Conservation (phyloP, 1,284 basidiomycete species). For the Boletellus deceptivus region DNA sequence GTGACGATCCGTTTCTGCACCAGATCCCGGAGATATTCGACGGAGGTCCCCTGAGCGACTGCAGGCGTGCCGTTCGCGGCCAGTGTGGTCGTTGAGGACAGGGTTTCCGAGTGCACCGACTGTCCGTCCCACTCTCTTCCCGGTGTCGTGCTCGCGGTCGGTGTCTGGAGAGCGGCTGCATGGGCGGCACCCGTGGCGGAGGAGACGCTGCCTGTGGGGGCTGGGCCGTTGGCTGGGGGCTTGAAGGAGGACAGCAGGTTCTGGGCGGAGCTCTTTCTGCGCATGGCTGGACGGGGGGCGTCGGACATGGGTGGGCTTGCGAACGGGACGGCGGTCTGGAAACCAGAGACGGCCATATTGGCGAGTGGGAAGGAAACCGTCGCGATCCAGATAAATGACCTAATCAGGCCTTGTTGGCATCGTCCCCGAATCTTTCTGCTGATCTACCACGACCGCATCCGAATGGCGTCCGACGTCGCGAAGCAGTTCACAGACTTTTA, state of each 20-base stretch:
- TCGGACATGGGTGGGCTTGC: constrained; percentile 31
- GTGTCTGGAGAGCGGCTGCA: constrained; percentile 35
- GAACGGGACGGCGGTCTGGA: constrained; percentile 9
- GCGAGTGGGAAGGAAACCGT: constrained; percentile 2
- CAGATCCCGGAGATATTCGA: constrained; percentile 73
- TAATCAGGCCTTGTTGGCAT: constrained; percentile 20
- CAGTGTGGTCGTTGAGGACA: constrained; percentile 34
- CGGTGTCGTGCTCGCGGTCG: constrained; percentile 43
- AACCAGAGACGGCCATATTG: constrained; percentile 15
- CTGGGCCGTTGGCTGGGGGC: constrained; percentile 26
- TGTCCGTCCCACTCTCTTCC: constrained; percentile 71
- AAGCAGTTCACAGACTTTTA: constrained; percentile 75
- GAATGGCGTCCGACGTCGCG: constrained; percentile 59
- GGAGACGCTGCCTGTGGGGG: constrained; percentile 31
- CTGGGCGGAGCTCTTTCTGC: constrained; percentile 81
- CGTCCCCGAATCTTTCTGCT: constrained; percentile 4
- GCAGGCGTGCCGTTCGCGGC: constrained; percentile 33
- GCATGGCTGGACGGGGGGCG: constrained; percentile 56
- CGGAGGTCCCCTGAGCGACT: constrained; percentile 57
- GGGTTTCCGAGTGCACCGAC: constrained; percentile 52
- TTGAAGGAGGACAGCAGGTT: constrained; percentile 78
- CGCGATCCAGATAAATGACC: constrained; percentile 7
- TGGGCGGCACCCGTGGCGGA: constrained; percentile 36
- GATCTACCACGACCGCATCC: constrained; percentile 5
- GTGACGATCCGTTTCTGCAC: constrained; percentile 83